A percentile compares a stretch with the other conserved stretches of the same genome.
phyloP scores from a whole-genome alignment of 2,329 filamentous ascomycete genomes.

The Harringtonia lauricola region DNA sequence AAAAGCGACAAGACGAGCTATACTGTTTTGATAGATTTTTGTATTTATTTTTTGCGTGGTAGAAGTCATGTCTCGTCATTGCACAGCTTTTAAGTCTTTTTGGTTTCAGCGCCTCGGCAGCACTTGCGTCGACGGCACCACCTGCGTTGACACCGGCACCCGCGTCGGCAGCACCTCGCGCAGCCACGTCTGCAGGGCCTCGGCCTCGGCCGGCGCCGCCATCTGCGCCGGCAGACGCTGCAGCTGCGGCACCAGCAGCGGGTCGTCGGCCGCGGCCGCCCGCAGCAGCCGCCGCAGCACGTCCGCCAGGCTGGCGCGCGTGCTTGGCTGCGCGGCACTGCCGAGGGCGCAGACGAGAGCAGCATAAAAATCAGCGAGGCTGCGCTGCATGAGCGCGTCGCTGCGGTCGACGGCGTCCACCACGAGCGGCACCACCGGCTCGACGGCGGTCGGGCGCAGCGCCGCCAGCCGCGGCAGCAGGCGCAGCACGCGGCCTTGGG shows the following conservation, averaged over 20 bases:
- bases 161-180: conserved; percentile 24
- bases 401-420: conserved; percentile 38
- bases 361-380: conserved; percentile 42
- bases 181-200: conserved; percentile 33
- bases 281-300: conserved; percentile 26
- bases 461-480: conserved; percentile 38
- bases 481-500: conserved; percentile 41
- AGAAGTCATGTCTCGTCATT: not conserved
- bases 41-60: not conserved
- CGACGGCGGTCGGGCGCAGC: conserved; percentile 35
- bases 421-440: too few species aligned
- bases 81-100: not conserved
- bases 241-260: too few species aligned
- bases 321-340: conserved; percentile 18
- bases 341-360: conserved; percentile 36
- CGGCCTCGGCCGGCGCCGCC: conserved; percentile 42
- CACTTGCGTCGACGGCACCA: too few species aligned
- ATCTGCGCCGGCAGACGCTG: too few species aligned
- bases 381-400: conserved; percentile 39
- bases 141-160: conserved; percentile 10
- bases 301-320: conserved; percentile 22
- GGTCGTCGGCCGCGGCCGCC: conserved; percentile 28
- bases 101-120: too few species aligned
- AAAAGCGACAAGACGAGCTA: not conserved
- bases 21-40: not conserved